Evolutionary conservation across 495 filamentous ascomycete species (phyloP).

Genomic region (Clavariopsis aquatica): DNA sequence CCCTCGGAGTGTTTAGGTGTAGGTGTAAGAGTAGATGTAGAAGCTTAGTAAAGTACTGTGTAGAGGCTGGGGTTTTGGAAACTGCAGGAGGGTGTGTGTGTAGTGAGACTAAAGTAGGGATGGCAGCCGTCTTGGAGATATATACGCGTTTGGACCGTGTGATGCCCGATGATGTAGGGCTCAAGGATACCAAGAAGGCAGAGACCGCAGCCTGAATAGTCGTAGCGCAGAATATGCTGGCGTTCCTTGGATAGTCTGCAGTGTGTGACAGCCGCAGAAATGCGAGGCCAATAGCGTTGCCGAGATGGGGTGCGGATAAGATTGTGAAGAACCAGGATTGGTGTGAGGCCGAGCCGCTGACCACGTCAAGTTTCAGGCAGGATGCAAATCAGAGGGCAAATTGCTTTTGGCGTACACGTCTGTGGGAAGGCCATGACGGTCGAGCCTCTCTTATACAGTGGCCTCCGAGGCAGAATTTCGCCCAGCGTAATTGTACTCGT

Average conservation of each 20-base stretch:
- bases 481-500: not conserved
- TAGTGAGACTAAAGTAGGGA: conserved; percentile 11
- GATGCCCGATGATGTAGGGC: conserved; percentile 38
- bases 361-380: conserved; percentile 6
- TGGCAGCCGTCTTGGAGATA: conserved; percentile 20
- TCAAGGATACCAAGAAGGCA: conserved; percentile 9
- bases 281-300: not conserved
- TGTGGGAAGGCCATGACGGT: conserved; percentile 2
- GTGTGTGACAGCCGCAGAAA: conserved; percentile 4
- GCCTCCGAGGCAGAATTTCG: not conserved
- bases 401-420: not conserved
- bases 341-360: not conserved
- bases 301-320: not conserved
- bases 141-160: not conserved
- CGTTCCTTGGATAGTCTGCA: conserved; percentile 3
- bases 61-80: not conserved
- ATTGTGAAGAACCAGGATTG: not conserved
- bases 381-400: not conserved
- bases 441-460: not conserved
- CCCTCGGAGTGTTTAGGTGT: not conserved
- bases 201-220: not conserved
- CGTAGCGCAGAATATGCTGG: conserved; percentile 5
- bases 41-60: not conserved
- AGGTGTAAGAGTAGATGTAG: conserved; percentile 1
- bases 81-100: conserved; percentile 1